Evolutionary conservation across 2,329 filamentous ascomycete genomes (phyloP), one percentile per base, ranked within the genome.

Genomic region (Clonostachys chloroleuca): DNA sequence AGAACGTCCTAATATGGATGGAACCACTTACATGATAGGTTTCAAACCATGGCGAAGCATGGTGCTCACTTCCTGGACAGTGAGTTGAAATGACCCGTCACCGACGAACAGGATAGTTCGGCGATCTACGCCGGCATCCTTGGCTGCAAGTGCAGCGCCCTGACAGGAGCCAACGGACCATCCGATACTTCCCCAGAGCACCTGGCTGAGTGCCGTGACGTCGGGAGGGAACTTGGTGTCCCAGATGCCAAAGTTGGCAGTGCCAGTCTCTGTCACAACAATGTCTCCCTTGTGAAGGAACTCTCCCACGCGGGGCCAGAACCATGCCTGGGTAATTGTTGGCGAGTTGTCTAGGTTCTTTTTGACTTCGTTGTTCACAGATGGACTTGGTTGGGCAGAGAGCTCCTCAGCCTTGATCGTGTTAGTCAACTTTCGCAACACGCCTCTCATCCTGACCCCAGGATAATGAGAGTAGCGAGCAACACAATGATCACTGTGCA

Each of bases 41-140:
- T 85, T 84, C 48, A 95, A 72, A 20, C 79, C 75, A 50, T 88
- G 84, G 33, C 84, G 79, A 53, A 95, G 80, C 78, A 95, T 92
- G 12, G 89, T 94, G 64, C 83, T 87, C 52, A 95, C 62, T 66
- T 94, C 90, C 63, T 95, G 90, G 0, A 81, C 85, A 0, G 89
- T 95, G 49, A 95, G 75, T 63, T 96, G 89, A 66, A 95, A 84
- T 48, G 84, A 89, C 30, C 91, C 91, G 58, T 96, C 91, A 20
- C 91, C 91, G n/a, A 91, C 89, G 59, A 95, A 92, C 36, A 95
- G 74, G 42, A 96, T 84, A 0, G 87, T 90, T 50, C 91, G 75
- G 24, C 81, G 70, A 44, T 80, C 73, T 34, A 66, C 64, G 5
- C 70, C 73, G 36, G 69, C 67, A 59, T 94, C 89, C 56, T 83